Percentiles rank a stretch among this genome's conserved stretches.
Evolutionary conservation across 2,329 filamentous ascomycete species (phyloP).

Genomic region (Ciborinia camelliae): DNA sequence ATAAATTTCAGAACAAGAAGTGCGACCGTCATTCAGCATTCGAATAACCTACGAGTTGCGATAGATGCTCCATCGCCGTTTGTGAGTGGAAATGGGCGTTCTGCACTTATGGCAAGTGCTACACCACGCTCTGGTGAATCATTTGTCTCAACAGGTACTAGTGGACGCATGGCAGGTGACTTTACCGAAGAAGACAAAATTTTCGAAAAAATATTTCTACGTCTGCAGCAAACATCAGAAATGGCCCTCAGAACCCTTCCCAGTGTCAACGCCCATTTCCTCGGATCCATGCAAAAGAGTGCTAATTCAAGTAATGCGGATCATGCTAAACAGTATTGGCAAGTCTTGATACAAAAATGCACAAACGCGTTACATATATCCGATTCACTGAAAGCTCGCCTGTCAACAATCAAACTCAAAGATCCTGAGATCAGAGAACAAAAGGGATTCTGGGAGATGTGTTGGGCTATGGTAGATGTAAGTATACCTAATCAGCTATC

Average conservation of each 20-base stretch:
- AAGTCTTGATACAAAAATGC: conserved; percentile 67
- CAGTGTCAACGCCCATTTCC: conserved; percentile 63
- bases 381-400: conserved; percentile 65
- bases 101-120: conserved; percentile 46
- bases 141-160: conserved; percentile 53
- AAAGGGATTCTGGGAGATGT: conserved; percentile 62
- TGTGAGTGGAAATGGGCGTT: conserved; percentile 49
- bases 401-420: conserved; percentile 79
- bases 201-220: conserved; percentile 80
- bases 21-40: conserved; percentile 36
- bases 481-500: conserved; percentile 9
- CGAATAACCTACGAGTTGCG: conserved; percentile 47
- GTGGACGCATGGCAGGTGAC: conserved; percentile 44
- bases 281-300: conserved; percentile 59
- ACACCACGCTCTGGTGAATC: conserved; percentile 83
- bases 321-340: conserved; percentile 63
- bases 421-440: conserved; percentile 72
- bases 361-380: conserved; percentile 68
- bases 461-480: conserved; percentile 65
- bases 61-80: conserved; percentile 53
- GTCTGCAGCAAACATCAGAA: conserved; percentile 70
- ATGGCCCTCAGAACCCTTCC: conserved; percentile 71
- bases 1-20: conserved; percentile 36
- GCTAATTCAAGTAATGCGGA: conserved; percentile 58
- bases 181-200: conserved; percentile 72